Base-by-base conservation (phyloP, 169 alveolate species). In the Plasmodium relictum region DNA sequence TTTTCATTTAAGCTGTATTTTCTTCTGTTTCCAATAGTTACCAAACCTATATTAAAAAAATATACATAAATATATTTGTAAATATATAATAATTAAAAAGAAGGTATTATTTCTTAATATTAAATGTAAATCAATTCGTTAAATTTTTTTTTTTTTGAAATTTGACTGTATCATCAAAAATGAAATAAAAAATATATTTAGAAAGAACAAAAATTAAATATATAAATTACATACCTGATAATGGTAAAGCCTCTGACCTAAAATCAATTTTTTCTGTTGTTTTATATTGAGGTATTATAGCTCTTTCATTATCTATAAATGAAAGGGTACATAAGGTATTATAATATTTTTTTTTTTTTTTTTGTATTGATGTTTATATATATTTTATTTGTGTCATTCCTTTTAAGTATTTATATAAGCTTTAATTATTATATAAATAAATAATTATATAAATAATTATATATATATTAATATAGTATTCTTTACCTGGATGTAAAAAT, bases 181-280 rank as follows among this genome's bases (percentile, higher is more conserved):
- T 31, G 39, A 31, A 31, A 31, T 31, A 3, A 31, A 31, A 31
- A 31, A n/a, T n/a, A n/a, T 31, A 1, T 31, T 31, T 31, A 31
- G 3, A 31, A 31, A 31, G 3, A 1, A 3, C 3, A 31, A 31
- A 31, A 31, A 31, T 31, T 31, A 31, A 31, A 31, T 2, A 31
- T 2, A 3, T 31, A 2, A 31, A 31, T 3, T 31, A 31, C 39
- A 31, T 73, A 94, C 96, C 96, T 63, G 96, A 89, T 42, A 88
- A 87, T 44, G 96, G 96, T 50, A 94, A 92, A 5, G 93, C 94
- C 62, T 94, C 95, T n/a, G 96, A 94, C 31, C 96, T 78, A 31
- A 94, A 89, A 66, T 94, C 96, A 42, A 94, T 66, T 6, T 54
- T 58, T 45, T 80, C 65, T 59, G 50, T 42, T 6, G 42, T 63